Conservation (phyloP, 2,329 filamentous ascomycete species). For the Neoscytalidium dimidiatum region DNA sequence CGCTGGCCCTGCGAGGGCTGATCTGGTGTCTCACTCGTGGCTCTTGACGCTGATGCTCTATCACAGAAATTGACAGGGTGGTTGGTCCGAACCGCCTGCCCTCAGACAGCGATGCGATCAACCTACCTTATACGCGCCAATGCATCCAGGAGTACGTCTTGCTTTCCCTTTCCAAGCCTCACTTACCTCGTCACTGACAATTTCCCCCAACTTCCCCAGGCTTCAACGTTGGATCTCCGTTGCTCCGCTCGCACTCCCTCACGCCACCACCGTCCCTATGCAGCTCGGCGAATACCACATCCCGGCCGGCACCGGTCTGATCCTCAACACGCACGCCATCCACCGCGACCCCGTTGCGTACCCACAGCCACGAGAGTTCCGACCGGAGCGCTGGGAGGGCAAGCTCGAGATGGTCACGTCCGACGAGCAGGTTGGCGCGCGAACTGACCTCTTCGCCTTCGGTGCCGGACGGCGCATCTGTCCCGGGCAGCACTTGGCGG, state of each 20-base stretch:
- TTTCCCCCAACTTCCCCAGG: neutral
- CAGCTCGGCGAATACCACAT: slow-evolving; percentile 38
- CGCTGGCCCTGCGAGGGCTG: no score
- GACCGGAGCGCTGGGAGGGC: slow-evolving; percentile 24
- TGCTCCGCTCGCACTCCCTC: slow-evolving; percentile 34
- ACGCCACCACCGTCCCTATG: slow-evolving; percentile 33
- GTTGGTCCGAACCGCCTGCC: slow-evolving; percentile 22
- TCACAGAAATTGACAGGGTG: slow-evolving; percentile 23
- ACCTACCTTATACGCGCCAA: slow-evolving; percentile 19
- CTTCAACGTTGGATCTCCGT: slow-evolving; percentile 1
- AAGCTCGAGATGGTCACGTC: slow-evolving; percentile 24
- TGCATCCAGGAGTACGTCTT: slow-evolving; percentile 22
- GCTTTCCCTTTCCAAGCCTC: neutral
- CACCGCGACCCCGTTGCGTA: slow-evolving; percentile 27
- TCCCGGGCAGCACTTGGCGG: slow-evolving; percentile 40
- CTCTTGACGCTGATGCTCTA: neutral
- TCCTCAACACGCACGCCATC: slow-evolving; percentile 41
- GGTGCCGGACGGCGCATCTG: slow-evolving; percentile 41
- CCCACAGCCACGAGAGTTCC: slow-evolving; percentile 17
- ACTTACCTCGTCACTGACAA: slow-evolving; percentile 23
- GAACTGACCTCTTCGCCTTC: slow-evolving; percentile 38
- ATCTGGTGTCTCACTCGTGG: neutral
- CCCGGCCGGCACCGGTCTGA: slow-evolving; percentile 41
- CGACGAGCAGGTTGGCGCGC: slow-evolving; percentile 22
- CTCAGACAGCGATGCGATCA: slow-evolving; percentile 19